A percentile compares a stretch with the other conserved stretches of the same genome.
Evolutionary conservation across 2,329 filamentous ascomycete species (phyloP).

Genomic region (Neofusicoccum sp.): DNA sequence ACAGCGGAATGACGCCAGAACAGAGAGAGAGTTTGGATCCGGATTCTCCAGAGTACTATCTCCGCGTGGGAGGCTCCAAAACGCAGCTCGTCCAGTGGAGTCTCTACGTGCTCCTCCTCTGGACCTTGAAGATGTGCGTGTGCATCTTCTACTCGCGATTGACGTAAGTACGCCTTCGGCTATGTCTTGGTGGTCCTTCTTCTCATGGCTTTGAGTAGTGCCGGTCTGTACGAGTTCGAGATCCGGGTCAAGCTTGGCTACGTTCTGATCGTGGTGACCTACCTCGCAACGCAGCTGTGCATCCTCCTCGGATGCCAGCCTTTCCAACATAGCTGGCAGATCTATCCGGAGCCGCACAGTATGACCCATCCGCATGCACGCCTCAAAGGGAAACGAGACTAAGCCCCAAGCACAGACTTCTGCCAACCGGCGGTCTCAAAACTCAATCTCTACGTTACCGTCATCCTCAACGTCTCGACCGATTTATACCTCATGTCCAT

Average conservation of each 20-base stretch:
- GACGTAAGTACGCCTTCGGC: conserved; percentile 45
- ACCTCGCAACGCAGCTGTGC: conserved; percentile 52
- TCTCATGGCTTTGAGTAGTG: no score
- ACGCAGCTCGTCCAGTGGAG: conserved; percentile 59
- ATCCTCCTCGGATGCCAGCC: conserved; percentile 58
- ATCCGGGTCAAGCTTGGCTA: conserved; percentile 56
- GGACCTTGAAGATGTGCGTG: conserved; percentile 59
- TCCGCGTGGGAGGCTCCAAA: conserved; percentile 57
- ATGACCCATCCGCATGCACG: conserved; percentile 33
- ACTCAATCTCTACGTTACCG: conserved; percentile 23
- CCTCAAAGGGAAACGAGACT: no score
- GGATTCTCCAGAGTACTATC: conserved; percentile 48
- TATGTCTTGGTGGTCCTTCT: no score
- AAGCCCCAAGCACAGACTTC: conserved; percentile 19
- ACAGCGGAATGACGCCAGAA: conserved; percentile 59
- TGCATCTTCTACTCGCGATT: conserved; percentile 60
- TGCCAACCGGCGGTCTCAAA: conserved; percentile 24
- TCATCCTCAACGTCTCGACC: conserved; percentile 57
- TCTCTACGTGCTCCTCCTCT: conserved; percentile 55
- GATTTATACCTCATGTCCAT: conserved; percentile 64
- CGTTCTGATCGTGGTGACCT: conserved; percentile 52
- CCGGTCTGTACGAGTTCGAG: no score
- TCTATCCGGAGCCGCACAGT: conserved; percentile 61
- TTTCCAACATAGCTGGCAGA: conserved; percentile 60
- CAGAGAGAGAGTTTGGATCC: conserved; percentile 51